Evolutionary conservation across 1,284 basidiomycete genomes (phyloP).

Genomic region (Trichosporon sp.): DNA sequence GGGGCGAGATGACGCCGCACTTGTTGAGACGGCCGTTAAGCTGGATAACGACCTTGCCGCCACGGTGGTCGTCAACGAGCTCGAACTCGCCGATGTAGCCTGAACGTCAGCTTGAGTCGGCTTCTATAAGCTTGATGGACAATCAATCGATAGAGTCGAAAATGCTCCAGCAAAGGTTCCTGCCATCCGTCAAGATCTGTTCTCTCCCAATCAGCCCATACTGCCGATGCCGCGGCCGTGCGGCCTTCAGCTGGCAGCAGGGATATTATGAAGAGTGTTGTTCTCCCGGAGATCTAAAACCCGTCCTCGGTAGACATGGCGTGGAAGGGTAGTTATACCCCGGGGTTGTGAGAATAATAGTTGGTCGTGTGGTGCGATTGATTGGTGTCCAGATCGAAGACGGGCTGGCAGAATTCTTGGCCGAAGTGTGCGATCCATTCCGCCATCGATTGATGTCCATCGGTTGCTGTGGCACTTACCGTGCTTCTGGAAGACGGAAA

Average conservation of each 20-base stretch:
- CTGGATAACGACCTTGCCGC: slow-evolving; percentile 97
- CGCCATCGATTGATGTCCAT: background rate
- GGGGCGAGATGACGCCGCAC: slow-evolving; percentile 95
- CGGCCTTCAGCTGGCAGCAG: slow-evolving; percentile 39
- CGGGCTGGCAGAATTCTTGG: background rate
- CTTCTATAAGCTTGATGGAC: background rate
- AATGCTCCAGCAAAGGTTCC: background rate
- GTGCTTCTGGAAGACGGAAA: slow-evolving; percentile 95
- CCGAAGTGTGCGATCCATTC: background rate
- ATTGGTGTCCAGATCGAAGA: background rate
- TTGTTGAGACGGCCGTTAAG: slow-evolving; percentile 99
- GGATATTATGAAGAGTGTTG: slow-evolving; percentile 33
- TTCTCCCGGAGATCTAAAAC: slow-evolving; percentile 52
- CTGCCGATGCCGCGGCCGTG: slow-evolving; percentile 40
- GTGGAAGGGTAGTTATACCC: slow-evolving; percentile 51
- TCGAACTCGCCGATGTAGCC: slow-evolving; percentile 99
- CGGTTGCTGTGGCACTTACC: slow-evolving; percentile 59
- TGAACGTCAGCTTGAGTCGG: slow-evolving; percentile 44
- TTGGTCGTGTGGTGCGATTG: background rate
- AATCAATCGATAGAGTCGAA: background rate
- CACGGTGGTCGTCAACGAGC: slow-evolving; percentile 98
- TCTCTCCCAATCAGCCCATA: slow-evolving; percentile 41
- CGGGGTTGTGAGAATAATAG: slow-evolving; percentile 27
- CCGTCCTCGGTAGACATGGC: slow-evolving; percentile 45
- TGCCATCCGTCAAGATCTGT: slow-evolving; percentile 19